Evolutionary conservation across 768 basidiomycete genomes (phyloP), one percentile per base, ranked within the genome.

Genomic region (Macrolepiota albuminosa): DNA sequence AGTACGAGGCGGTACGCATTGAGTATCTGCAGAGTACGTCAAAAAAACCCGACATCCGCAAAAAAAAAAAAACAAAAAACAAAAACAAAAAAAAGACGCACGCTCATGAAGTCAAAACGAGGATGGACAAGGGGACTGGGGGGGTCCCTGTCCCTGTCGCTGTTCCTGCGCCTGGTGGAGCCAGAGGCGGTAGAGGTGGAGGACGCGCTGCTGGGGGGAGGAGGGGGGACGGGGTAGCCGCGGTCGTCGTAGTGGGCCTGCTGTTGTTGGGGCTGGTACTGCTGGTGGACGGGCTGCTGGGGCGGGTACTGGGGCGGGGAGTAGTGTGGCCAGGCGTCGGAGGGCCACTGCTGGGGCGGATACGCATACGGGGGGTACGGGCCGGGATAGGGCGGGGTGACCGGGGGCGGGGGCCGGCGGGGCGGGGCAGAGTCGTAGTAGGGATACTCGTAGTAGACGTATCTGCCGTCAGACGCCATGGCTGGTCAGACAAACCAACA

Each of bases 391-490:
- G 54, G 37, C 10, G 58, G 8, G 13, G 26, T 34, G 11, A 43
- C 42, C 37, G 50, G 58, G 24, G 29, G 24, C 43, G 45, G 56
- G 40, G 53, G 36, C 24, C 33, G 49, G 4, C 43, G 43, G 33
- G 45, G 51, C 43, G 53, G 26, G 4, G 45, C 24, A 31, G 43
- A 18, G 40, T 49, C 52, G 54, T 55, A 54, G 21, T 42, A 45
- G 2, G 40, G 72, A 53, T 82, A 85, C 63, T 81, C 81, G 68
- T 88, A 87, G 56, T 87, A 87, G 70, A 84, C 74, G 66, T 84
- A 84, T 60, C 81, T 76, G 55, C 78, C 75, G 71, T 83, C 81
- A 46, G 82, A 73, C 40, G 82, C 76, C 62, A 60, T 61, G 56
- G 34, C 42, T 43, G 7, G 42, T 8, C 42, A 43, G n/a, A 21